Evolutionary conservation across 2,329 filamentous ascomycete genomes (phyloP).

Genomic region (Claviceps monticola): DNA sequence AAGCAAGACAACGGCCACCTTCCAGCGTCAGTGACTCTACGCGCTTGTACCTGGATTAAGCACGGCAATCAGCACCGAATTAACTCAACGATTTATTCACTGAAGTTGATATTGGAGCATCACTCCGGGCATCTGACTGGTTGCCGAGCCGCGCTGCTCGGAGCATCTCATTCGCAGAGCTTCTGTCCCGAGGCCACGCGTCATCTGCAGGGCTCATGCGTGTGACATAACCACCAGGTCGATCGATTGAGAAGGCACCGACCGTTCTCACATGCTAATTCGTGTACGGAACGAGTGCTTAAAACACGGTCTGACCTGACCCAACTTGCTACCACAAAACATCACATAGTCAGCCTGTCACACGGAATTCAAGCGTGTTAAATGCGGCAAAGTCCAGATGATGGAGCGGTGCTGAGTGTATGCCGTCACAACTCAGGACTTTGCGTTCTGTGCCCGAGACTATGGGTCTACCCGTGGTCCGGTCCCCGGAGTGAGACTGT

Average conservation of each 20-base stretch:
- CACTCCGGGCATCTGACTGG: too few relatives aligned
- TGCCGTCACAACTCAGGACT: too few relatives aligned
- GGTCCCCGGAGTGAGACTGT: background rate
- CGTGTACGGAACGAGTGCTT: background rate
- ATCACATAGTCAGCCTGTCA: background rate
- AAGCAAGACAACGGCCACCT: background rate
- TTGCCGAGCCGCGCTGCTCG: too few relatives aligned
- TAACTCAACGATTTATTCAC: too few relatives aligned
- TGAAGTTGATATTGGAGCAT: too few relatives aligned
- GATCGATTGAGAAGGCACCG: background rate
- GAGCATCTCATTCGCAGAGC: background rate
- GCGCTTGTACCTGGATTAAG: too few relatives aligned
- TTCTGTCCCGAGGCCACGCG: background rate
- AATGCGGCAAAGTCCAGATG: too few relatives aligned
- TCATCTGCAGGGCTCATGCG: background rate
- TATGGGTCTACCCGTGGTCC: background rate
- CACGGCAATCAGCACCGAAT: too few relatives aligned
- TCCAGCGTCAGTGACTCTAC: background rate
- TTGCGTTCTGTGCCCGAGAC: background rate
- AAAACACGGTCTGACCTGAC: background rate
- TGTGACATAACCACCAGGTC: background rate
- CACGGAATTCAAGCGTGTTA: too few relatives aligned
- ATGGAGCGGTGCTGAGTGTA: too few relatives aligned
- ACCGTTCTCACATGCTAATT: background rate
- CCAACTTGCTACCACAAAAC: background rate